Base-by-base conservation (phyloP, 1,284 basidiomycete species). In the Megacollybia platyphylla region DNA sequence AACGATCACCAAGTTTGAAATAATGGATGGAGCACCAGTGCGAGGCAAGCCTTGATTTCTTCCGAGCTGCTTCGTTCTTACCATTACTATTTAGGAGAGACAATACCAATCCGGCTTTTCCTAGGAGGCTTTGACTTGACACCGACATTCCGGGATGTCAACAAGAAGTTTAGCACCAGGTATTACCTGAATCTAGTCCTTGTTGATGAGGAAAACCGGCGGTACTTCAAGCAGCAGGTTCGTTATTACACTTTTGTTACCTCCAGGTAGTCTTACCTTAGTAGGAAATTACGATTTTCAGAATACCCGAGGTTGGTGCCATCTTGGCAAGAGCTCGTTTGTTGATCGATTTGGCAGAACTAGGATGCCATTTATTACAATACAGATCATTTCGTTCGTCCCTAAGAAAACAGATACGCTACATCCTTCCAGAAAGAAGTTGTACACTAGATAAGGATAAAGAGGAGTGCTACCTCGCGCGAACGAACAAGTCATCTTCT, bases 1-100 rank as follows among this genome's bases (percentile, higher is more conserved):
- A 59, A 98, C 94, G 4, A 98, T 98, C 54, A 97, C 96, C 24
- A 98, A 98, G 63, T 97, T 97, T 57, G 94, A 97, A 63, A 97
- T 98, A 54, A 97, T 97, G 94, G 92, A 96, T 58, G 92, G 91
- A 6, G 89, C 91, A 4, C 91, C 91, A 1, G 91, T 97, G 13
- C 74, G 92, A 64, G 89, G 89, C 80, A 47, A 41, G 71, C 54
- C 2, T 43, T 40, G 11, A 9, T 29, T 30, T 8, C 29, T 20
- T 20, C 10, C 36, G 20, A 17, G 36, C 37, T 17, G 7, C 26
- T n/a, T 5, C 9, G 24, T 32, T 1, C 31, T 15, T 15, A 20
- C 10, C 28, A n/a, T 29, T 29, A 26, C 47, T 36, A 38, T 44
- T 0, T 50, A 89, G 91, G 92, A 40, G 94, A 98, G 66, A 97